Base-by-base conservation (phyloP, 2,329 filamentous ascomycete genomes). In the Catunica adiposa region DNA sequence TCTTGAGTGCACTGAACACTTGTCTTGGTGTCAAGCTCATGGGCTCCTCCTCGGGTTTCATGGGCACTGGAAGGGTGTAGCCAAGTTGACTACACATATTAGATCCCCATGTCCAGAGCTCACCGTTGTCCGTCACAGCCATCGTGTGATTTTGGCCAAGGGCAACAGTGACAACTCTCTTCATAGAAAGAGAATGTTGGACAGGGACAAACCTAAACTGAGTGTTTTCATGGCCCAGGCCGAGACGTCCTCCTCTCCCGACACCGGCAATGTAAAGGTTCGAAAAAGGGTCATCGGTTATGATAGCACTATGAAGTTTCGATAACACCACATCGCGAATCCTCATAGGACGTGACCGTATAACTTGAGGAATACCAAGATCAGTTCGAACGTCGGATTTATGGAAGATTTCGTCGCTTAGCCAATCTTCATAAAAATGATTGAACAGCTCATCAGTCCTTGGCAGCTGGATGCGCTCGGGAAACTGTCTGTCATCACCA, bases 241-340 rank as follows among this genome's bases (percentile, higher is more conserved):
- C 92, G 25, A 98, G 76, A 52, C 92, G 81, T 53, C 92, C 92
- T 56, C 89, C 89, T 44, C 87, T 84, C 0, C 92, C 92, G 65
- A 96, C 86, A 1, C 92, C 92, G 65, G 88, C 95, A 62, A 96
- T 77, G 66, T 94, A 95, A 2, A 98, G 73, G 63, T 98, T 98
- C 0, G 87, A 87, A 53, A 90, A 80, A 0, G 87, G 83, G 62
- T 97, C 92, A 1, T 80, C 80, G 0, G 92, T 97, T 29, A 98
- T 67, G 38, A 98, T 79, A 1, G 89, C 90, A 14, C 85, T 94
- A 63, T 95, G 89, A 1, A 97, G 71, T 66, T 98, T 98, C 1
- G 89, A 89, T 73, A 98, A 83, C 57, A 82, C 78, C 1, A 94
- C 80, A 65, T 95, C 86, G 61, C 86, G 84, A 34, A 94, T 83